These are phyloP conservation scores for Asterella californica DNA, from an alignment of 225 moss, liverwort and hornwort genomes.

Conservation along the genomic window DNA sequence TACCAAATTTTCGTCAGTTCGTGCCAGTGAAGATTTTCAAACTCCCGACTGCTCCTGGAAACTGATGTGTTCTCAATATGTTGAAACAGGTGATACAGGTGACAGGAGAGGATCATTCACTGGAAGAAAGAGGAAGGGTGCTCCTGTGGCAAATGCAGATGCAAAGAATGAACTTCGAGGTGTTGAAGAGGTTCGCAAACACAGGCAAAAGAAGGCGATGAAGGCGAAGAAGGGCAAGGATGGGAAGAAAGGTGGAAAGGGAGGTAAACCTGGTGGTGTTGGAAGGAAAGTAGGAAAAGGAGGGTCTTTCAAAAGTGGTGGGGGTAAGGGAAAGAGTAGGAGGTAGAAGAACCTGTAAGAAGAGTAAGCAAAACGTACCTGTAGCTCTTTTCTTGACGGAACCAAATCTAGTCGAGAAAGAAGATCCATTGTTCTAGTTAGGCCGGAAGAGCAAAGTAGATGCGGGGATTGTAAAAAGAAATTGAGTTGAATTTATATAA, in stretches of 20 bases:
- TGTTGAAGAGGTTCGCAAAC: slow-evolving; percentile 90
- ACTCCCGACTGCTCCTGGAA: neutral
- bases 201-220: slow-evolving; percentile 85
- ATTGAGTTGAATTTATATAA: no score
- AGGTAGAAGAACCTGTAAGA: neutral
- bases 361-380: neutral
- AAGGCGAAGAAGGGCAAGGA: slow-evolving; percentile 30
- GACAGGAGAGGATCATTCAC: slow-evolving; percentile 10
- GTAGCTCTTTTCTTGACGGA: neutral
- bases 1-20: no score
- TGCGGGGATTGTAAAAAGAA: no score
- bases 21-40: no score
- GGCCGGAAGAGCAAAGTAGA: no score
- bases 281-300: slow-evolving; percentile 22
- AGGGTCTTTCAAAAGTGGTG: slow-evolving; percentile 18
- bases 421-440: no score
- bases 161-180: slow-evolving; percentile 75
- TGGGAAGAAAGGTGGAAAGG: slow-evolving; percentile 6
- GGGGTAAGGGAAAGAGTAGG: slow-evolving; percentile 13
- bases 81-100: neutral
- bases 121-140: slow-evolving; percentile 49
- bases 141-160: slow-evolving; percentile 59
- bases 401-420: neutral
- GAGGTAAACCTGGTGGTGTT: neutral
- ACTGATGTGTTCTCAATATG: no score